Conservation (phyloP, 495 filamentous ascomycete genomes). For the Cryomyces antarcticus region DNA sequence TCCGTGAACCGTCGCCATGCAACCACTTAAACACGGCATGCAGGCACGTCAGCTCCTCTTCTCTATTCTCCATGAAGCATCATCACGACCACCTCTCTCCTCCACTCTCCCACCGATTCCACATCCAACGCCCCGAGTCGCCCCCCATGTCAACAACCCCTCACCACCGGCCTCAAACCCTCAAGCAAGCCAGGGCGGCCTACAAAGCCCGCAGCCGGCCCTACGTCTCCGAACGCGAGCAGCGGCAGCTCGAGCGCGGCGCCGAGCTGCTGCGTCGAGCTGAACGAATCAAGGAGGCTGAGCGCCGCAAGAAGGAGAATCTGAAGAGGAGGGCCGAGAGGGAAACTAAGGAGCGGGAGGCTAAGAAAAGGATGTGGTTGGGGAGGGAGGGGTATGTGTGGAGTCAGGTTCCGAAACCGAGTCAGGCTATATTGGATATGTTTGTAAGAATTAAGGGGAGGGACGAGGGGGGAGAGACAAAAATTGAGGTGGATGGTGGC, state of each 20-base stretch:
- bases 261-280: constrained; percentile 10
- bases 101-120: too few relatives aligned
- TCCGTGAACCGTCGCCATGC: too few relatives aligned
- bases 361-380: not conserved
- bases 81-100: too few relatives aligned
- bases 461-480: not conserved
- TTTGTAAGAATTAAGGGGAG: not conserved
- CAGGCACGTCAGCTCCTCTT: too few relatives aligned
- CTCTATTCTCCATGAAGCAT: too few relatives aligned
- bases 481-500: not conserved
- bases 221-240: constrained; percentile 6
- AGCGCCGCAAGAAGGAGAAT: constrained; percentile 7
- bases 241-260: constrained; percentile 8
- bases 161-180: constrained; percentile 1
- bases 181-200: constrained; percentile 9
- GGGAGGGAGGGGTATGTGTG: not conserved
- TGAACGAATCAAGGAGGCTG: constrained; percentile 4
- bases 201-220: constrained; percentile 7
- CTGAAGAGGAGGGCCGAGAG: constrained; percentile 6
- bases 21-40: too few relatives aligned
- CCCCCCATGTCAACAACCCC: not conserved
- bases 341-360: constrained; percentile 7
- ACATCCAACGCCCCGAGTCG: too few relatives aligned
- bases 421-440: not conserved
- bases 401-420: not conserved